phyloP scores from a whole-genome alignment of 2,329 filamentous ascomycete species.

The Emericellopsis atlantica region DNA sequence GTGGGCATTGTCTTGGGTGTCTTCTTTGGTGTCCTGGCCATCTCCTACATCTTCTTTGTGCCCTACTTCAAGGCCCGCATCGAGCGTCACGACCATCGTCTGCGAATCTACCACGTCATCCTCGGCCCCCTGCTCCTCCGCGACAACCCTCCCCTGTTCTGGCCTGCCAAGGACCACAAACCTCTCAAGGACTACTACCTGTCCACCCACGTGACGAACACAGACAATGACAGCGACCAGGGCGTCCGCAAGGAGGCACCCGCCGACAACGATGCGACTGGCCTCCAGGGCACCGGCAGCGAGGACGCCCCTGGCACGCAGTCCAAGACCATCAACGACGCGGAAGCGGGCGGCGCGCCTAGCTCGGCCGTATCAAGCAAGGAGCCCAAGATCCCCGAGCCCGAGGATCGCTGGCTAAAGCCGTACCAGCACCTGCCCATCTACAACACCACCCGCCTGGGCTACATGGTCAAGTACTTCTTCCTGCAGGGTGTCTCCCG shows the following conservation, averaged over 20 bases:
- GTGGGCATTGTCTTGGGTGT: conserved; percentile 31
- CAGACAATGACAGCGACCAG: not conserved
- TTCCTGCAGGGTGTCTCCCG: conserved; percentile 41
- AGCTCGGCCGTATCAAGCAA: not conserved
- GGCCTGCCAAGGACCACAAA: conserved; percentile 9
- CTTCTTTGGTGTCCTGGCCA: conserved; percentile 34
- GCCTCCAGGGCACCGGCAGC: conserved; percentile 8
- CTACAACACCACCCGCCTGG: conserved; percentile 5
- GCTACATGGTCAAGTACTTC: conserved; percentile 8
- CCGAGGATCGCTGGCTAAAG: conserved; percentile 7
- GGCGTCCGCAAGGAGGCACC: not conserved
- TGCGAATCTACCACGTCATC: conserved; percentile 40
- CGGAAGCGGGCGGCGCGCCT: not conserved
- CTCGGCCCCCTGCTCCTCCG: conserved; percentile 39
- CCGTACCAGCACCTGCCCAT: conserved; percentile 7
- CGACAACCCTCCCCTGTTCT: conserved; percentile 12
- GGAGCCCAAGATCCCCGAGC: not conserved
- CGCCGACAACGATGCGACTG: conserved; percentile 16
- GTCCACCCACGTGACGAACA: not conserved
- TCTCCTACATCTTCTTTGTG: conserved; percentile 34
- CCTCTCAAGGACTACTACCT: conserved; percentile 15
- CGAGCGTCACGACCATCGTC: conserved; percentile 45
- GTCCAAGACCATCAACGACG: not conserved
- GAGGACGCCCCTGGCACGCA: not conserved
- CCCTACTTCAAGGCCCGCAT: conserved; percentile 46